These are phyloP conservation scores for Pulveroboletus sp. DNA, from an alignment of 768 basidiomycete species.

Conservation along the genomic window DNA sequence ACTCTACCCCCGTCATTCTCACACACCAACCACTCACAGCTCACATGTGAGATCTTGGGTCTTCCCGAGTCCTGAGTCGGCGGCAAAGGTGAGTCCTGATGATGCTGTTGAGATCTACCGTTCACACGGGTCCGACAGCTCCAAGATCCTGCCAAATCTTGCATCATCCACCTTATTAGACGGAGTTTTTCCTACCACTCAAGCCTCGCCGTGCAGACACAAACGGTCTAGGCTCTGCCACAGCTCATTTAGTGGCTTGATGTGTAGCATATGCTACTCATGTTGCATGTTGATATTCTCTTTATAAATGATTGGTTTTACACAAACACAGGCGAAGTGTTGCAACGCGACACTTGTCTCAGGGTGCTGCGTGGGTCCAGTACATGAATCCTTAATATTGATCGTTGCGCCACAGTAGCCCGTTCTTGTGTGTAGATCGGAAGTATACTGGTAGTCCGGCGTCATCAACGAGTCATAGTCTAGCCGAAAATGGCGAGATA, in stretches of 20 bases:
- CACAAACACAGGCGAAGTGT: not conserved
- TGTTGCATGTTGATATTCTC: not conserved
- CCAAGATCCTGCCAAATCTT: not conserved
- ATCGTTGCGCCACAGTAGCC: constrained; percentile 26
- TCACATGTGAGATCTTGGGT: constrained; percentile 1
- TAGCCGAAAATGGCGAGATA: no score
- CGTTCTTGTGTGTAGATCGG: not conserved
- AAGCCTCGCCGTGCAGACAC: not conserved
- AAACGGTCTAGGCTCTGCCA: constrained; percentile 11
- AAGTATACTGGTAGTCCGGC: no score
- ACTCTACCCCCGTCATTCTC: constrained; percentile 5
- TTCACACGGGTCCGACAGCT: constrained; percentile 18
- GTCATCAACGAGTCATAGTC: no score
- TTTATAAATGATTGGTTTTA: not conserved
- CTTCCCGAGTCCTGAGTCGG: constrained; percentile 2
- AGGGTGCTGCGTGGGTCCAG: constrained; percentile 12
- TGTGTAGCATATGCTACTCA: constrained; percentile 11
- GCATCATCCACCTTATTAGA: not conserved
- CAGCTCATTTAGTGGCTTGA: constrained; percentile 31
- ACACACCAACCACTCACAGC: constrained; percentile 3
- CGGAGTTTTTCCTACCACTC: not conserved
- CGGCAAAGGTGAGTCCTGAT: constrained; percentile 9
- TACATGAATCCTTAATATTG: not conserved
- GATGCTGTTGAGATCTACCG: constrained; percentile 5
- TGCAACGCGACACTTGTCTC: constrained; percentile 5